Percentiles rank a stretch among this genome's conserved stretches.
Conservation (phyloP, 257 asterid genomes). For the Schizonepeta tenuifolia region DNA sequence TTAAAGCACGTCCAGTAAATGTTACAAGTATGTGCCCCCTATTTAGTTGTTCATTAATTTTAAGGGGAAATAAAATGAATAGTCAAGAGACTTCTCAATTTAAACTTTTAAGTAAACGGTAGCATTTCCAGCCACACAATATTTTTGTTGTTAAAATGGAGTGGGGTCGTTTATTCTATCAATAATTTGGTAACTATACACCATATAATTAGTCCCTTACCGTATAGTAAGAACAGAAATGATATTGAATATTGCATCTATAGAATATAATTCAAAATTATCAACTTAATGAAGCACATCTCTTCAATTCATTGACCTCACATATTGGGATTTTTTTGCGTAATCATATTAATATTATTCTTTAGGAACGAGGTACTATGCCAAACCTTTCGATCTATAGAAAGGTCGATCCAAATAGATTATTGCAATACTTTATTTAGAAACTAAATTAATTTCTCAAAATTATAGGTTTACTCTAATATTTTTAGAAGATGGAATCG, state of each 20-base stretch:
- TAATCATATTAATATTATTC: neutral
- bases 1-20: no score
- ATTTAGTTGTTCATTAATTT: no score
- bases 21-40: no score
- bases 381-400: neutral
- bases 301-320: neutral
- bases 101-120: neutral
- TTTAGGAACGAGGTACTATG: neutral
- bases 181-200: neutral
- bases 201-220: no score
- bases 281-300: neutral
- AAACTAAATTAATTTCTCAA: neutral
- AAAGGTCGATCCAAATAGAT: neutral
- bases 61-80: neutral
- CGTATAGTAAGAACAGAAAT: no score
- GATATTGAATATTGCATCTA: no score
- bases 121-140: neutral
- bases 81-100: constrained; percentile 11
- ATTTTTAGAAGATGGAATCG: neutral
- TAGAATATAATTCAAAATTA: neutral
- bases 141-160: neutral
- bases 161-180: neutral
- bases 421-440: neutral
- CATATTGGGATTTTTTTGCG: neutral
- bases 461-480: neutral